A percentile compares a stretch with the other conserved stretches of the same genome.
Conservation (phyloP, 345 rosid genomes). For the Hypericum perforatum region DNA sequence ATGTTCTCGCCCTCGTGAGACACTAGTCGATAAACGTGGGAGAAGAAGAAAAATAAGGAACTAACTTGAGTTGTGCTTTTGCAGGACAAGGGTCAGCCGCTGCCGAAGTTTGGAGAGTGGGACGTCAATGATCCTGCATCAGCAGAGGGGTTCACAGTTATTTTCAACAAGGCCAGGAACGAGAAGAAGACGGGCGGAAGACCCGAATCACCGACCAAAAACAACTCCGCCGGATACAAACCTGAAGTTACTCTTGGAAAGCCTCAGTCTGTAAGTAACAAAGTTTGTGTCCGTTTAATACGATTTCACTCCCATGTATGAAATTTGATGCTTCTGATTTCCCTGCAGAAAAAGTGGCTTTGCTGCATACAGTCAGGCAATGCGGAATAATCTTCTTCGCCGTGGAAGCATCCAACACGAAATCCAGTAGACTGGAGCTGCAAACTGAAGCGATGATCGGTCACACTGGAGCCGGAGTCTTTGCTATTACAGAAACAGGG, state of each 20-base stretch:
- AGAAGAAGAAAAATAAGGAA: too few relatives aligned
- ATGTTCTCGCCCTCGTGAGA: too few relatives aligned
- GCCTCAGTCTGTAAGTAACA: constrained; percentile 3
- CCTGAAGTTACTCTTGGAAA: background rate
- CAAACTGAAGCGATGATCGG: too few relatives aligned
- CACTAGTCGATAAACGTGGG: too few relatives aligned
- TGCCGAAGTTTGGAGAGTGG: constrained; percentile 32
- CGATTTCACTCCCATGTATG: too few relatives aligned
- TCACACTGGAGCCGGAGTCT: too few relatives aligned
- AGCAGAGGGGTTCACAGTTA: constrained; percentile 24
- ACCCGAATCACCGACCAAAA: constrained; percentile 7
- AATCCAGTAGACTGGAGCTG: too few relatives aligned
- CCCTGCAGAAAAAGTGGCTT: constrained; percentile 1
- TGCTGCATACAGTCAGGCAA: background rate
- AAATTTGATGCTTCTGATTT: too few relatives aligned
- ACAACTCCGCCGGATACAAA: background rate
- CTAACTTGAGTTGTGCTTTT: background rate
- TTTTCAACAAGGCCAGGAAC: constrained; percentile 25
- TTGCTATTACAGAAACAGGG: too few relatives aligned
- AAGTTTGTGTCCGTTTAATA: too few relatives aligned
- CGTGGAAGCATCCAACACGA: too few relatives aligned
- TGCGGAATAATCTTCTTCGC: background rate
- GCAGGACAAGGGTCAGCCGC: constrained; percentile 19
- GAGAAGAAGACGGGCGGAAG: constrained; percentile 21
- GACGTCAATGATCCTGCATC: constrained; percentile 26